Conservation (phyloP, 179 eudicot genomes). For the Camellia oleifera region DNA sequence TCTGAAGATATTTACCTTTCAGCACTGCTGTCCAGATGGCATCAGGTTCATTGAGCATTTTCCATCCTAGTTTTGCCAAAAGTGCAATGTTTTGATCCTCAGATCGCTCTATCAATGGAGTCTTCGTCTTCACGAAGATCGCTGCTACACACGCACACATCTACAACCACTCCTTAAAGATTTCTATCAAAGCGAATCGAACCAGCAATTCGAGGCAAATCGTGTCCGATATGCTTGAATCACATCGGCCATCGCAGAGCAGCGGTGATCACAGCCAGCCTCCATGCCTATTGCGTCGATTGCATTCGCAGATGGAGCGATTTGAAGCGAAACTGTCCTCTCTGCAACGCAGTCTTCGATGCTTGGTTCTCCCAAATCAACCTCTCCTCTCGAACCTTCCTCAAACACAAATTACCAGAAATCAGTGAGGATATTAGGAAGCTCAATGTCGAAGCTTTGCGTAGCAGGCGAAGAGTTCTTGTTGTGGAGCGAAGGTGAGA, state of each 20-base stretch:
- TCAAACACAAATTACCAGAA: conserved; percentile 19
- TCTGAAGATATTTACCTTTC: too few relatives aligned
- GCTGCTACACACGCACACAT: background rate
- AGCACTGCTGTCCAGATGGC: too few relatives aligned
- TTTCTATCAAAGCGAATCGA: conserved; percentile 10
- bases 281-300: conserved; percentile 53
- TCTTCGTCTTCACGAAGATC: conserved; percentile 2
- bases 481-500: too few relatives aligned
- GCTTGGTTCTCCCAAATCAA: conserved; percentile 41
- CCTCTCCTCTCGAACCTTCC: conserved; percentile 26
- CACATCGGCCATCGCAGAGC: conserved; percentile 29
- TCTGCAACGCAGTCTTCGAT: conserved; percentile 50
- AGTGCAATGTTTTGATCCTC: too few relatives aligned
- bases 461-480: too few relatives aligned
- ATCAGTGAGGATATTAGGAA: background rate
- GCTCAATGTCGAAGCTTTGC: too few relatives aligned
- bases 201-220: conserved; percentile 29
- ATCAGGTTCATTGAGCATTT: too few relatives aligned
- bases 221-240: conserved; percentile 58
- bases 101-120: background rate
- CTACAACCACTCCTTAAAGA: background rate
- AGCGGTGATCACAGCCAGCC: conserved; percentile 47
- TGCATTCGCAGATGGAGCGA: conserved; percentile 62
- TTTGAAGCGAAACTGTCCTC: conserved; percentile 64
- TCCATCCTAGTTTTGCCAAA: too few relatives aligned